These are phyloP conservation scores for Leptographium flavum DNA, from an alignment of 2,329 filamentous ascomycete species.

Conservation along the genomic window DNA sequence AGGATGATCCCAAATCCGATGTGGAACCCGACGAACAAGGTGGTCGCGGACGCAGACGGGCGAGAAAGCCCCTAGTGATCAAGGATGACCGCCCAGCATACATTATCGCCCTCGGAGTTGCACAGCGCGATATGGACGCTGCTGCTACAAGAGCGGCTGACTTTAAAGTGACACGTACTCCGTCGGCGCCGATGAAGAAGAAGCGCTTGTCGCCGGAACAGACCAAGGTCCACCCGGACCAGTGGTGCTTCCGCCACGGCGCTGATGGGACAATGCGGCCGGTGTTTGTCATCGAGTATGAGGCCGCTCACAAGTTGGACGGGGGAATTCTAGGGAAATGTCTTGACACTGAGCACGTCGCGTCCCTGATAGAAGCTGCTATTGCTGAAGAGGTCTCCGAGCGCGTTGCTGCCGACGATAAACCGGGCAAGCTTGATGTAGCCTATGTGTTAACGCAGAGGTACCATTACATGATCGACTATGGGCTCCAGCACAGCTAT, in stretches of 20 bases:
- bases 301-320: conserved; percentile 6
- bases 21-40: neutral
- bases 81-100: too few relatives aligned
- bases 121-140: conserved; percentile 3
- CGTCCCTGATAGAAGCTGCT: conserved; percentile 2
- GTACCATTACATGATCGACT: conserved; percentile 7
- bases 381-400: neutral
- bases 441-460: conserved; percentile 3
- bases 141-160: too few relatives aligned
- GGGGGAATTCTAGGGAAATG: too few relatives aligned
- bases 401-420: neutral
- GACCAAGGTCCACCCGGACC: conserved; percentile 1
- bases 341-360: neutral
- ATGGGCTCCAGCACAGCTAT: conserved; percentile 6
- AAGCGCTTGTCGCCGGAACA: conserved; percentile 1
- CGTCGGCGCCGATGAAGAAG: too few relatives aligned
- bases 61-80: too few relatives aligned
- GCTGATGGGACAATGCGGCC: conserved; percentile 1
- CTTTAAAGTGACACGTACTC: too few relatives aligned
- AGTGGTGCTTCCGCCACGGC: conserved; percentile 5
- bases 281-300: conserved; percentile 7
- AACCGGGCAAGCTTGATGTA: neutral
- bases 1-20: too few relatives aligned
- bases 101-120: neutral
- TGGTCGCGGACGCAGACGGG: too few relatives aligned